Conservation (phyloP, 1,139 yeast species). For the Diutina catenulata region DNA sequence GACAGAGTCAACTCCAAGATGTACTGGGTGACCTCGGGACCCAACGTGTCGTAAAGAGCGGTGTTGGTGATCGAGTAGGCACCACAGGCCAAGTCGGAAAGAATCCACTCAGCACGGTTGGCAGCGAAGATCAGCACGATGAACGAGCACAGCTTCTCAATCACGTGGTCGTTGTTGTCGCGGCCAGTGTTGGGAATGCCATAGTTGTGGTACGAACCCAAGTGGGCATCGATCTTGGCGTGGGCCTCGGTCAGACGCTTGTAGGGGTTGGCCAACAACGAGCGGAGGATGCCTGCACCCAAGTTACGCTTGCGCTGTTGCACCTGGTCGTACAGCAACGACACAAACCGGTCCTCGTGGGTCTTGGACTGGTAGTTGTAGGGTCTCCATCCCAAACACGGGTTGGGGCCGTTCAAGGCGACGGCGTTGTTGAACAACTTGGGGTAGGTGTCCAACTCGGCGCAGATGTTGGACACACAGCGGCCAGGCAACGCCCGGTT, state of each 20-base stretch:
- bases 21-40: constrained; percentile 21
- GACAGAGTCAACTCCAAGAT: constrained; percentile 24
- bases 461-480: neutral
- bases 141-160: constrained; percentile 14
- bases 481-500: constrained; percentile 2
- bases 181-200: constrained; percentile 1
- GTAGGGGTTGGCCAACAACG: constrained; percentile 4
- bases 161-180: constrained; percentile 4
- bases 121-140: constrained; percentile 23
- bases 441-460: neutral
- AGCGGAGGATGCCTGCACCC: constrained; percentile 2
- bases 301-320: neutral
- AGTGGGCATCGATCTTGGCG: neutral
- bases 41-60: constrained; percentile 30
- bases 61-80: constrained; percentile 26
- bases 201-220: neutral
- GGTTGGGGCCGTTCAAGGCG: constrained; percentile 1
- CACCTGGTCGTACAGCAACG: neutral
- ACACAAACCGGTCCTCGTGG: neutral
- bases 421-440: constrained; percentile 4
- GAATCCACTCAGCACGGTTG: constrained; percentile 28
- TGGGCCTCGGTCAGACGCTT: constrained; percentile 1
- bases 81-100: constrained; percentile 26
- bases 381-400: constrained; percentile 5
- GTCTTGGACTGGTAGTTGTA: neutral